These are phyloP conservation scores for Ceratocystis variospora DNA, from an alignment of 2,329 filamentous ascomycete genomes.

Conservation along the genomic window DNA sequence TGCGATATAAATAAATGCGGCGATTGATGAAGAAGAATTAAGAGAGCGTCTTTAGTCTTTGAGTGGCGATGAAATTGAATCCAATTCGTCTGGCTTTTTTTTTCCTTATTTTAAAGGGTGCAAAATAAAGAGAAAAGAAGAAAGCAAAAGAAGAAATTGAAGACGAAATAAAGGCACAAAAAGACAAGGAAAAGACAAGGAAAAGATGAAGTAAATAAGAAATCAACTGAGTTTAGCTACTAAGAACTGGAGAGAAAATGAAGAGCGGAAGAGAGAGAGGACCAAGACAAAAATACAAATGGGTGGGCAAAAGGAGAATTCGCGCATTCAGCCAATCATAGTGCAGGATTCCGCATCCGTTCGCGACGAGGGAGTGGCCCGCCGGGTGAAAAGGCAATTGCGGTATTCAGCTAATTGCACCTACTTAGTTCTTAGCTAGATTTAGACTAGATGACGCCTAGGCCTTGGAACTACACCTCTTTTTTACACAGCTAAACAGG, in stretches of 20 bases:
- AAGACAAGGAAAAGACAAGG: background rate
- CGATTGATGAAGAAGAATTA: background rate
- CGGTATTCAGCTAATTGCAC: background rate
- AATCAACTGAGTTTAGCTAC: too few species aligned
- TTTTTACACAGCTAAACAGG: too few species aligned
- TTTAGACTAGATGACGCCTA: background rate
- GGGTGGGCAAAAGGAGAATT: conserved; percentile 4
- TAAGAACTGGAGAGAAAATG: background rate
- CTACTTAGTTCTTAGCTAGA: background rate
- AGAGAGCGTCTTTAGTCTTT: background rate
- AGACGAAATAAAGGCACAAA: background rate
- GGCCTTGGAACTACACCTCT: too few species aligned
- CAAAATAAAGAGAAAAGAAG: background rate
- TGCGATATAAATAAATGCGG: background rate
- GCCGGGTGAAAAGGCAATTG: conserved; percentile 1
- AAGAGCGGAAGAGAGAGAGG: background rate
- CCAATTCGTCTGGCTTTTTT: background rate
- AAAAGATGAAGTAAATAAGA: conserved; percentile 1
- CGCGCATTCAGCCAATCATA: conserved; percentile 6
- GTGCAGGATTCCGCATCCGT: conserved; percentile 7
- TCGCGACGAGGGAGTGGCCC: conserved; percentile 2
- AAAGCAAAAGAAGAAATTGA: background rate
- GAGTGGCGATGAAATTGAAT: background rate
- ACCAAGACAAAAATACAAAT: background rate
- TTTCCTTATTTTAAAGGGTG: background rate